These are phyloP conservation scores for Barnettozyma wickerhamii DNA, from an alignment of 805 yeast species.

Conservation along the genomic window DNA sequence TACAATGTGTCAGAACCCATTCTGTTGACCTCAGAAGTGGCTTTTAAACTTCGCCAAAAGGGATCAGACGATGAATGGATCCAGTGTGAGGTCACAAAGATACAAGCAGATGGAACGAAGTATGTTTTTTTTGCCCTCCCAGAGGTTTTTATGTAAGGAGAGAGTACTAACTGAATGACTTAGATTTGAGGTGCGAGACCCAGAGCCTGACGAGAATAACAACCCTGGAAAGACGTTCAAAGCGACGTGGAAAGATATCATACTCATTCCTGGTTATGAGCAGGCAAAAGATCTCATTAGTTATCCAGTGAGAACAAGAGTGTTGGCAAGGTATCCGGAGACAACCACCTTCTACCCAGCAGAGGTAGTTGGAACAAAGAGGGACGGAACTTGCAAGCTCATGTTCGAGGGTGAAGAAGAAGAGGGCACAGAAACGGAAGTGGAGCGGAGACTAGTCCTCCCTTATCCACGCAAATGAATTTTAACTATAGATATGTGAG, in stretches of 20 bases:
- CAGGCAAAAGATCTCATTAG: conserved; percentile 39
- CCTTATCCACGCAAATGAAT: conserved; percentile 49
- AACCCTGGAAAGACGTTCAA: conserved; percentile 84
- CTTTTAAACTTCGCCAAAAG: conserved; percentile 68
- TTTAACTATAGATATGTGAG: background rate
- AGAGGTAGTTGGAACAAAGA: conserved; percentile 70
- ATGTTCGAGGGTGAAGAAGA: conserved; percentile 97
- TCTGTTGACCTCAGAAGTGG: conserved; percentile 75
- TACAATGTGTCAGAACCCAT: conserved; percentile 58
- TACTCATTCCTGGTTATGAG: conserved; percentile 58
- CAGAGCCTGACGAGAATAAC: conserved; percentile 93
- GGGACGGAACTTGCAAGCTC: conserved; percentile 73
- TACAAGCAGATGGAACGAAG: conserved; percentile 64
- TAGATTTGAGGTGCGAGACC: conserved; percentile 88
- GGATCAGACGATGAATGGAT: conserved; percentile 90
- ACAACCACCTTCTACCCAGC: conserved; percentile 97
- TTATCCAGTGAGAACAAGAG: conserved; percentile 75
- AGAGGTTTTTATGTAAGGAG: too few relatives aligned
- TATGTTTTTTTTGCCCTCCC: too few relatives aligned
- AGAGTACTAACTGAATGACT: conserved; percentile 13
- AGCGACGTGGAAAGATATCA: conserved; percentile 75
- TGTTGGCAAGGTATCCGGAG: conserved; percentile 92
- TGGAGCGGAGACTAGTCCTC: conserved; percentile 76
- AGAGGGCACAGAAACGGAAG: conserved; percentile 91
- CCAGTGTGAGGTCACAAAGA: conserved; percentile 82